phyloP scores from a whole-genome alignment of 805 yeast genomes.

The Kregervanrija delftensis region DNA sequence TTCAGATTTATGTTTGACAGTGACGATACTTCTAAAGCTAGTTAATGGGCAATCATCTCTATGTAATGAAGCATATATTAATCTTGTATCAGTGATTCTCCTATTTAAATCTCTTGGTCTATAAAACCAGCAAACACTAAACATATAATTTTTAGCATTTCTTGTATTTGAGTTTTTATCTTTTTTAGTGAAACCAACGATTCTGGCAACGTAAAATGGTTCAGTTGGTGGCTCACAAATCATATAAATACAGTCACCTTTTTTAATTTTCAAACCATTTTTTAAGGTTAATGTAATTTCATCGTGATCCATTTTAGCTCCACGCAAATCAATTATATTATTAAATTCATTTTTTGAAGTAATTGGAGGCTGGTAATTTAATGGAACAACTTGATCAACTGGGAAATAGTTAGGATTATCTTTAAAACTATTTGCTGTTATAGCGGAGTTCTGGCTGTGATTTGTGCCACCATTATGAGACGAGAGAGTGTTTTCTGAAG shows the following conservation, averaged over 20 bases:
- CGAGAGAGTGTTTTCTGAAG: neutral
- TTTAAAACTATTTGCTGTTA: no score
- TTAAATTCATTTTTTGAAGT: conserved; percentile 34
- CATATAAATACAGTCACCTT: conserved; percentile 71
- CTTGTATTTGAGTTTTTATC: conserved; percentile 28
- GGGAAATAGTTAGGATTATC: conserved; percentile 12
- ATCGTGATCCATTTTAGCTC: conserved; percentile 35
- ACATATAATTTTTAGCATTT: conserved; percentile 46
- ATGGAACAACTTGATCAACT: conserved; percentile 31
- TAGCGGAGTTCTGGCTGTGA: neutral
- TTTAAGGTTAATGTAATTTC: conserved; percentile 30
- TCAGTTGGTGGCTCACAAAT: conserved; percentile 91
- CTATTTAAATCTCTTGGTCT: conserved; percentile 80
- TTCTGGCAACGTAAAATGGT: conserved; percentile 83
- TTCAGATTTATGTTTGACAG: conserved; percentile 63
- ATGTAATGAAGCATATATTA: conserved; percentile 79
- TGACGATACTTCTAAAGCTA: conserved; percentile 69
- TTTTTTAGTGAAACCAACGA: conserved; percentile 61
- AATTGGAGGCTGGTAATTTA: conserved; percentile 46
- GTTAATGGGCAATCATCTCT: conserved; percentile 73
- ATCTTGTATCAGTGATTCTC: conserved; percentile 60
- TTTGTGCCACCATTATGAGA: neutral
- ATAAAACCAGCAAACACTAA: conserved; percentile 86
- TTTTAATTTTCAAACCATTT: conserved; percentile 31
- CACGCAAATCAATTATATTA: conserved; percentile 32